Evolutionary conservation across 306 rosid genomes (phyloP), one percentile per base, ranked within the genome.

Genomic region (Prunus dulcis): DNA sequence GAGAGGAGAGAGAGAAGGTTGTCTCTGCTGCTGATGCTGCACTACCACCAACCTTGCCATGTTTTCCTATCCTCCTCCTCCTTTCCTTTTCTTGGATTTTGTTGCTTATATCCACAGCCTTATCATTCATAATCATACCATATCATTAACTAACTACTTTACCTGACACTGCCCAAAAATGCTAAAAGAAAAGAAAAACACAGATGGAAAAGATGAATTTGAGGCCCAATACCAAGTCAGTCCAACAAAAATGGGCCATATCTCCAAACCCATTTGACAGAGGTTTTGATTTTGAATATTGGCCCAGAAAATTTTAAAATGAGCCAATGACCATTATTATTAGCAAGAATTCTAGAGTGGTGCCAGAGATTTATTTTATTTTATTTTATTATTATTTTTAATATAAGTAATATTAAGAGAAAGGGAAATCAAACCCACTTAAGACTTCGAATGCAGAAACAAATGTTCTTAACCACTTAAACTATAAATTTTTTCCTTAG

Each of bases 41-140:
- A 76, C 9, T 78, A 87, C 83, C 81, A 87, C 86, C 65, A 91
- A 32, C 72, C 84, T 91, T 71, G 96, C 97, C 98, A 93, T 91
- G 76, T 52, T 82, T 77, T 65, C 25, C 73, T 76, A 22, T 76
- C 23, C 58, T 27, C 69, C 14, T 73, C 20, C 61, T n/a, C 8
- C 49, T 22, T 69, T 22, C 12, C 63, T 52, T 34, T 23, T 64
- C 50, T 67, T 76, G 56, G 27, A 2, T 76, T 6, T 49, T 43
- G 46, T 61, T 10, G 53, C 0, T 78, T 6, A 9, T 34, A 77
- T 78, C 71, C 72, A 51, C 72, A 63, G 20, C 67, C 76, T 50
- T 1, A 38, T 38, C 43, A 38, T 38, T 6, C 43, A 38, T 30
- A 30, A 30, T 30, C 32, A 30, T 38, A 38, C 1, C 38, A 0